Percentiles rank a stretch among this genome's conserved stretches.
Conservation (phyloP, 805 yeast species). For the Cephaloascus albidus region DNA sequence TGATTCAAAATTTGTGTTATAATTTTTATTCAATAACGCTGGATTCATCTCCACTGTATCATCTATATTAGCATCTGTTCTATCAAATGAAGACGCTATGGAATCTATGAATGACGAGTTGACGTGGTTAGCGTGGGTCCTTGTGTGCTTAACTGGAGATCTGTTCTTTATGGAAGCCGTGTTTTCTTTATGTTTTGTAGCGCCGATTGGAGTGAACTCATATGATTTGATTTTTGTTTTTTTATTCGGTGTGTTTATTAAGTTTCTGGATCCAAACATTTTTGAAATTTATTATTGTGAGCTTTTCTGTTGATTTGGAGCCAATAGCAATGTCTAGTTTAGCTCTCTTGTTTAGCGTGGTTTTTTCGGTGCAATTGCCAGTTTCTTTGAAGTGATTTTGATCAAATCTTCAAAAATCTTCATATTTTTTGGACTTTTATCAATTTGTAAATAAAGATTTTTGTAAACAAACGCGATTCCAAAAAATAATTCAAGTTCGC, state of each 20-base stretch:
- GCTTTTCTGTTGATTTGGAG: background rate
- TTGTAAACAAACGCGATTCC: background rate
- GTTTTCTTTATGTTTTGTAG: background rate
- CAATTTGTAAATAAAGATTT: background rate
- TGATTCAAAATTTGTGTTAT: background rate
- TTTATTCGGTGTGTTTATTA: slow-evolving; percentile 16
- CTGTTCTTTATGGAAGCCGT: background rate
- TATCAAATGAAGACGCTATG: background rate
- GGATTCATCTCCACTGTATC: background rate
- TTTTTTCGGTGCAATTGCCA: background rate
- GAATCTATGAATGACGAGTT: background rate
- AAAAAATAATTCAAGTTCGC: background rate
- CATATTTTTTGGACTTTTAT: background rate
- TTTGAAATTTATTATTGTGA: background rate
- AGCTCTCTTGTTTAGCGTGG: slow-evolving; percentile 1
- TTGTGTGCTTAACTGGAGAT: background rate
- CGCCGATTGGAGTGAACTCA: slow-evolving; percentile 35
- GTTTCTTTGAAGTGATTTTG: slow-evolving; percentile 4
- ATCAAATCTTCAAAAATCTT: background rate
- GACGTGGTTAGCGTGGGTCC: background rate
- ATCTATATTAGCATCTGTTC: background rate
- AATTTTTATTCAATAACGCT: background rate
- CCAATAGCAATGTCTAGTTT: background rate
- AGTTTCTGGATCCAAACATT: slow-evolving; percentile 18
- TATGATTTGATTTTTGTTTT: slow-evolving; percentile 9